Evolutionary conservation across 257 asterid genomes (phyloP), one percentile per base, ranked within the genome.

Genomic region (Hygrophila difformis): DNA sequence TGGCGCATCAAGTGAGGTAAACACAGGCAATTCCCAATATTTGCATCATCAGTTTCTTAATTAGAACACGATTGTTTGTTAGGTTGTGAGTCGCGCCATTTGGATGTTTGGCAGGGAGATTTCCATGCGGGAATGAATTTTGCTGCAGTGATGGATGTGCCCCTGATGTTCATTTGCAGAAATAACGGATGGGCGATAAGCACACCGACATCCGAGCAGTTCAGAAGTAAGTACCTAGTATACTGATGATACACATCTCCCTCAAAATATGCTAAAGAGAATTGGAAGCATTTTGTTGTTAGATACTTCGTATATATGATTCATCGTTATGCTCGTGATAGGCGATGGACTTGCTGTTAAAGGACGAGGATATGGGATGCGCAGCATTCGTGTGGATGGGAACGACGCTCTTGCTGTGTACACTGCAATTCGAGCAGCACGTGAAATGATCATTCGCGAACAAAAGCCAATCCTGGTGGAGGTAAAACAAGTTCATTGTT

Each of bases 131-230:
- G 73, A 2, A 13, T 85, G 70, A 89, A 89, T 62, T 85, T 89
- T 57, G 94, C 96, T 17, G 93, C 93, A 2, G 94, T 89, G 11
- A 52, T 70, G 82, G 93, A 82, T 37, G 92, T 78, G 37, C 93
- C 98, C 0, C 84, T 85, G 21, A 23, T 82, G 40, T 79, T 85
- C 56, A 57, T 89, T 36, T 82, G 96, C 57, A 91, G 98, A 45
- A 89, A 89, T 77, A 85, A 89, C 35, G 96, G 98, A 36, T 89
- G 93, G 94, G 96, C 96, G 60, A 85, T 89, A 45, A 89, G 98
- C 76, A 85, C 94, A 12, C 91, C 98, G 5, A 28, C 51, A 22
- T 51, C 84, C 0, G 70, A 89, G 3, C 96, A 85, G 20, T 89
- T 89, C 53, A 70, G 92, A 64, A 89, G 96, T 89, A 71, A 8